Evolutionary conservation across 208 protist genomes (phyloP), one percentile per base, ranked within the genome.

Genomic region (Spongospora subterranea): DNA sequence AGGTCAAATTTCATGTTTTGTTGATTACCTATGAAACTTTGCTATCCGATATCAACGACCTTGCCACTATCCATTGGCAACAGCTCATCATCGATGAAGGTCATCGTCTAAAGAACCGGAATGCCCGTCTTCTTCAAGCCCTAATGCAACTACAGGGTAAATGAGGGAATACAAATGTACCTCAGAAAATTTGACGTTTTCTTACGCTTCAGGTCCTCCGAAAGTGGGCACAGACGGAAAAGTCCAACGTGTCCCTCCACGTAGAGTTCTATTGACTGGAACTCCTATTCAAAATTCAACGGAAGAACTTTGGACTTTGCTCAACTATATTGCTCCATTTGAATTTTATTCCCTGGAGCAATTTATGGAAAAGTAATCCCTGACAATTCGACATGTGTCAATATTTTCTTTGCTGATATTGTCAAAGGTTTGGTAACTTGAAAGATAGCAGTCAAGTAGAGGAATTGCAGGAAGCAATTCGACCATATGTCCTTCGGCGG

Each of bases 1-100:
- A 82, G 43, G 90, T 89, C 24, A 92, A 93, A 46, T 92, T 93
- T 46, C 46, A 93, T 29, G 90, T 92, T n/a, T 46, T 92, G 0
- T 54, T 93, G 0, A 97, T 96, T 0, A 97, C 96, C 24, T 97
- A 97, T 82, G 95, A 97, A 46, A 91, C 95, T 39, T 93, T 96
- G 24, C 50, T 93, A 13, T 91, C 90, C 53, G 94, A 96, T 32
- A 35, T 46, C n/a, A 11, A 91, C 45, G 29, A 32, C n/a, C 43
- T 97, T 20, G 76, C 76, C 0, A 0, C 46, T 0, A 93, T 96
- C 0, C 50, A 88, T 29, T 97, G 94, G 94, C 53, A 88, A 0
- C 94, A 89, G 46, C 89, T 97, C 13, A 93, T 96, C 6, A 93
- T 97, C 6, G 96, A 97, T 92, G 96, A 97, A 92, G 91, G 90